phyloP scores from a whole-genome alignment of 1,284 basidiomycete genomes.

The Thelephora terrestris region DNA sequence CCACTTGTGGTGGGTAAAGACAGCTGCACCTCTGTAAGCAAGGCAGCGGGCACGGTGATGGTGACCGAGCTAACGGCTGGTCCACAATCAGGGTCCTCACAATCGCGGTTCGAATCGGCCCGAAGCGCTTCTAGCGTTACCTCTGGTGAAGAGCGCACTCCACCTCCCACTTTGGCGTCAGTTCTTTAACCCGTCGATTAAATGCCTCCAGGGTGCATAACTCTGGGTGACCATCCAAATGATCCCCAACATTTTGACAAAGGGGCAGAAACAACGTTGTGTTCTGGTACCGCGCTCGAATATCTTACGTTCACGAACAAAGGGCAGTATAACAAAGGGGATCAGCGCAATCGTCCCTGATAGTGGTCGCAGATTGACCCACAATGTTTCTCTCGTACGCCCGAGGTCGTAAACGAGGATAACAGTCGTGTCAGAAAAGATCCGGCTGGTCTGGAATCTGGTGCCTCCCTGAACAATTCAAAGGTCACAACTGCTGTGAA shows the following conservation, averaged over 20 bases:
- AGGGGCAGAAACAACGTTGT: slow-evolving; percentile 52
- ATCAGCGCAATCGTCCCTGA: not conserved
- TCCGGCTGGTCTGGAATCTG: not conserved
- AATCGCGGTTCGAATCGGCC: no score
- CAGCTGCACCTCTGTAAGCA: no score
- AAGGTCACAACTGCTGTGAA: slow-evolving; percentile 68
- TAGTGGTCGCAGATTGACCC: slow-evolving; percentile 9
- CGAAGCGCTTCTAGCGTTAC: no score
- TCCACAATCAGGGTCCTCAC: no score
- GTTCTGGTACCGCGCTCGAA: slow-evolving; percentile 75
- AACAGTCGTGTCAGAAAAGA: not conserved
- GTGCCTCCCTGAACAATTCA: slow-evolving; percentile 44
- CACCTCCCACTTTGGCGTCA: slow-evolving; percentile 58
- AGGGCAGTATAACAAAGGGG: not conserved
- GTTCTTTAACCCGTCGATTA: slow-evolving; percentile 44
- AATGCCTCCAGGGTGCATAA: slow-evolving; percentile 71
- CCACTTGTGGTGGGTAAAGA: no score
- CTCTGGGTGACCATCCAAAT: slow-evolving; percentile 63
- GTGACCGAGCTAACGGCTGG: no score
- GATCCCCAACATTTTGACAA: slow-evolving; percentile 59
- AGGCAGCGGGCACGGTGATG: no score
- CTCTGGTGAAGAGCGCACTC: slow-evolving; percentile 34
- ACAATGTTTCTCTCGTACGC: slow-evolving; percentile 28
- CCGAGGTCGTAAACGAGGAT: not conserved
- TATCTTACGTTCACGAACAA: slow-evolving; percentile 29